phyloP scores from a whole-genome alignment of 306 rosid genomes.

The Spatholobus suberectus region DNA sequence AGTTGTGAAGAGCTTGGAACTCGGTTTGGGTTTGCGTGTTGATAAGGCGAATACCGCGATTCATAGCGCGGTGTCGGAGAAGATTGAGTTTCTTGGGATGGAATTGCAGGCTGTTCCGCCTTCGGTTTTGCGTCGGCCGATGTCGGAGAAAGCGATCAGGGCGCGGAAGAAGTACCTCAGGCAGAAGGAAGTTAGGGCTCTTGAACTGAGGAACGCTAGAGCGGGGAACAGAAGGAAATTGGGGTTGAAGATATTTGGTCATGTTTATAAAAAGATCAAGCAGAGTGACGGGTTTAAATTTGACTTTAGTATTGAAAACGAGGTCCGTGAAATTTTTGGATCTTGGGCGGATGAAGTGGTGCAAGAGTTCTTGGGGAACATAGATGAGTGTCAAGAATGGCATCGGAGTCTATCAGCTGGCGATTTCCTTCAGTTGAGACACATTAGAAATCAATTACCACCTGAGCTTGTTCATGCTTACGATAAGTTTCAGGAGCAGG shows the following conservation, averaged over 20 bases:
- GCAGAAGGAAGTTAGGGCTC: slow-evolving; percentile 83
- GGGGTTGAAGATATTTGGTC: slow-evolving; percentile 76
- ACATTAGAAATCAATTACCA: slow-evolving; percentile 81
- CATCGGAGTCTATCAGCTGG: slow-evolving; percentile 68
- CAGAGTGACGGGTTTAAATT: slow-evolving; percentile 61
- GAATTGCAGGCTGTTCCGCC: slow-evolving; percentile 82
- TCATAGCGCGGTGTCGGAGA: slow-evolving; percentile 90
- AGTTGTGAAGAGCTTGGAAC: slow-evolving; percentile 65
- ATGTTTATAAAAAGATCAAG: slow-evolving; percentile 73
- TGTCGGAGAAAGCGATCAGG: slow-evolving; percentile 83
- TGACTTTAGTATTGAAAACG: slow-evolving; percentile 68
- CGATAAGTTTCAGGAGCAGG: slow-evolving; percentile 84
- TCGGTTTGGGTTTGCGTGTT: slow-evolving; percentile 64
- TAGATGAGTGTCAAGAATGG: slow-evolving; percentile 83
- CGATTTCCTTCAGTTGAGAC: slow-evolving; percentile 72
- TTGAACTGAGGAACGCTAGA: slow-evolving; percentile 80
- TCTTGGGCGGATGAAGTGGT: slow-evolving; percentile 82
- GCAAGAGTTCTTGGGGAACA: slow-evolving; percentile 60
- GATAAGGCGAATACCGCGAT: slow-evolving; percentile 66
- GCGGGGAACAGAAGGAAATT: slow-evolving; percentile 81
- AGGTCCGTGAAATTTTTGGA: slow-evolving; percentile 65
- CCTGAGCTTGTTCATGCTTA: slow-evolving; percentile 74
- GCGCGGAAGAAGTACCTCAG: slow-evolving; percentile 85
- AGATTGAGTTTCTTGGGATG: slow-evolving; percentile 83
- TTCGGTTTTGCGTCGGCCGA: slow-evolving; percentile 68